Conservation (phyloP, 78 protist species). For the Emiliania huxleyi region DNA sequence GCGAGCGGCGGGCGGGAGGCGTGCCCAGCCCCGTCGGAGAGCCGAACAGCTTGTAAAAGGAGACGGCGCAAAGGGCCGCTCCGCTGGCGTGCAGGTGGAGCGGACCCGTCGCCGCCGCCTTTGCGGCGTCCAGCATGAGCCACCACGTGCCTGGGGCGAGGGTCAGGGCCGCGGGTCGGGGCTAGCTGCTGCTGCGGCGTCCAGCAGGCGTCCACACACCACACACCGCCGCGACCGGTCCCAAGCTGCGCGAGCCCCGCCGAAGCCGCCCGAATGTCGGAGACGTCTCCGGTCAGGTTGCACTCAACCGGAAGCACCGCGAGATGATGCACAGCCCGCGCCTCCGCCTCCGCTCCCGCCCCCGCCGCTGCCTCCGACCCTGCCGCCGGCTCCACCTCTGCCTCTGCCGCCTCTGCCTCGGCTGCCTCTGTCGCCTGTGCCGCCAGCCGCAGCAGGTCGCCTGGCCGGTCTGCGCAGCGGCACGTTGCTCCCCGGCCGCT, state of each 20-base stretch:
- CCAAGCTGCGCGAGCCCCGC: background rate
- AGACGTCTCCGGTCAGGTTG: background rate
- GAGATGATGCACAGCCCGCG: background rate
- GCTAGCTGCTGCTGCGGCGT: too few relatives aligned
- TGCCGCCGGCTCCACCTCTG: too few relatives aligned
- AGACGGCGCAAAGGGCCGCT: conserved; percentile 74
- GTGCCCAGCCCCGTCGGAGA: conserved; percentile 94
- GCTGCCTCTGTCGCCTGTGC: too few relatives aligned
- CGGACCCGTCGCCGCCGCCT: conserved; percentile 60
- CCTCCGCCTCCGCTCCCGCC: too few relatives aligned
- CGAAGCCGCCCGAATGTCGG: background rate
- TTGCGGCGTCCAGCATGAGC: conserved; percentile 72
- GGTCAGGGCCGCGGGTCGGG: too few relatives aligned
- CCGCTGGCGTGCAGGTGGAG: conserved; percentile 56
- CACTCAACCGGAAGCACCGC: background rate
- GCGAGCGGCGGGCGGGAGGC: too few relatives aligned
- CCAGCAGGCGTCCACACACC: too few relatives aligned
- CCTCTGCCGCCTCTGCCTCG: too few relatives aligned
- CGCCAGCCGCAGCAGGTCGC: too few relatives aligned
- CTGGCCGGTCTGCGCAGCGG: background rate
- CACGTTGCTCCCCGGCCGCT: background rate
- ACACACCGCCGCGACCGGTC: too few relatives aligned
- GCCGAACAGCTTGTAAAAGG: conserved; percentile 94
- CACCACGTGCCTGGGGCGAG: background rate
- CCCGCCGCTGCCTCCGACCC: too few relatives aligned